Evolutionary conservation across 169 alveolate species (phyloP).

Genomic region (Cryptosporidium ryanae): DNA sequence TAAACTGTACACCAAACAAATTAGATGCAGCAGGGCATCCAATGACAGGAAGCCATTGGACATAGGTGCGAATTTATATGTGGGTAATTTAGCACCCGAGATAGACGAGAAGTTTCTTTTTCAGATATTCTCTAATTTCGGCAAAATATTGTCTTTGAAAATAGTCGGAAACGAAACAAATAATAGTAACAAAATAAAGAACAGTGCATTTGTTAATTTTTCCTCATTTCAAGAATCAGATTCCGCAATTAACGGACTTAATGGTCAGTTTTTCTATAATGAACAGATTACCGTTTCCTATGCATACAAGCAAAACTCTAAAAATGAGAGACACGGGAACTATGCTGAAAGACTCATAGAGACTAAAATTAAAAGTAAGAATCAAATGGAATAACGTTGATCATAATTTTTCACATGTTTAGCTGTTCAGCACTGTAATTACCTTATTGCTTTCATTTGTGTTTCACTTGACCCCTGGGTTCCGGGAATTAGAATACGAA

Average conservation of each 20-base stretch:
- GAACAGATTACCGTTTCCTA: slow-evolving; percentile 96
- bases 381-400: not conserved
- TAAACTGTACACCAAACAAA: slow-evolving; percentile 95
- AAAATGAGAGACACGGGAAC: slow-evolving; percentile 89
- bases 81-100: slow-evolving; percentile 97
- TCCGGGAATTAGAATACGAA: no score
- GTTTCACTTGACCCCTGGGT: no score
- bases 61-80: slow-evolving; percentile 97
- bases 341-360: slow-evolving; percentile 85
- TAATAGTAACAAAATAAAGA: slow-evolving; percentile 88
- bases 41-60: slow-evolving; percentile 96
- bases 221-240: slow-evolving; percentile 98
- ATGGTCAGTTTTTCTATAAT: slow-evolving; percentile 94
- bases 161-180: slow-evolving; percentile 91
- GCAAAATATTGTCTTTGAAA: slow-evolving; percentile 88
- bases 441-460: no score
- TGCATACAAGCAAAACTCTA: slow-evolving; percentile 97
- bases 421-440: no score
- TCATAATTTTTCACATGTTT: not conserved
- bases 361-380: slow-evolving; percentile 20
- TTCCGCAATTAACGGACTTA: slow-evolving; percentile 97
- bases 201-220: slow-evolving; percentile 96
- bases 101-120: slow-evolving; percentile 96
- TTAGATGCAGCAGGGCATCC: slow-evolving; percentile 97
- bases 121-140: slow-evolving; percentile 97